Percentiles rank a stretch among this genome's conserved stretches.
These are phyloP conservation scores for Thymus mandschuricus DNA, from an alignment of 257 asterid species.

Conservation along the genomic window DNA sequence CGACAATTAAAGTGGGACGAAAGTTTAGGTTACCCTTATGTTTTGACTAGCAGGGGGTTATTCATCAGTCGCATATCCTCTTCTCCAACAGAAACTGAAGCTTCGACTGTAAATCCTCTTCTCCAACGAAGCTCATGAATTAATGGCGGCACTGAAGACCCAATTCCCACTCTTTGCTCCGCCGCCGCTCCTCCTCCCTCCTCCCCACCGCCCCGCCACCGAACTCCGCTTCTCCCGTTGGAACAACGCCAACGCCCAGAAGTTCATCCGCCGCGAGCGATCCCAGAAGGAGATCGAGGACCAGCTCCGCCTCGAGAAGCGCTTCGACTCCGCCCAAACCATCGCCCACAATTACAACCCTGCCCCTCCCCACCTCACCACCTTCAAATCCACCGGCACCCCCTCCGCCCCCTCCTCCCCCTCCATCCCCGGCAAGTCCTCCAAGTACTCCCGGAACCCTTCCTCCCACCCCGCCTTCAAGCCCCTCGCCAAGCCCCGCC, in stretches of 20 bases:
- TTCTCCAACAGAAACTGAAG: too few relatives aligned
- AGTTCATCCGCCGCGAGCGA: conserved; percentile 60
- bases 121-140: not conserved
- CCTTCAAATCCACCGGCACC: conserved; percentile 78
- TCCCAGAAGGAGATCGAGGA: conserved; percentile 80
- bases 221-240: conserved; percentile 90
- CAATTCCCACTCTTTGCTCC: conserved; percentile 67
- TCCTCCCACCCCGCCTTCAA: conserved; percentile 66
- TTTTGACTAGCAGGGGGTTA: too few relatives aligned
- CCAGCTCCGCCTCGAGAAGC: conserved; percentile 69
- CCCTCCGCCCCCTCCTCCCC: conserved; percentile 87
- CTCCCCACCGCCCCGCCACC: conserved; percentile 52
- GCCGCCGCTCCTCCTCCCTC: conserved; percentile 57
- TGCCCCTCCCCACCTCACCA: conserved; percentile 73
- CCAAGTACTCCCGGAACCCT: conserved; percentile 70
- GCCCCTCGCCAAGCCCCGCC: conserved; percentile 42
- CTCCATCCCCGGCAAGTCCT: conserved; percentile 77
- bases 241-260: conserved; percentile 97
- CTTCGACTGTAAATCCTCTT: not conserved
- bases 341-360: conserved; percentile 73
- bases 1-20: too few relatives aligned
- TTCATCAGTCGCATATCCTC: too few relatives aligned
- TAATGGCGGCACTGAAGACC: conserved; percentile 60
- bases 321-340: conserved; percentile 69
- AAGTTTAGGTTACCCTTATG: too few relatives aligned